Evolutionary conservation across 768 basidiomycete genomes (phyloP).

Genomic region (Boletales sp.): DNA sequence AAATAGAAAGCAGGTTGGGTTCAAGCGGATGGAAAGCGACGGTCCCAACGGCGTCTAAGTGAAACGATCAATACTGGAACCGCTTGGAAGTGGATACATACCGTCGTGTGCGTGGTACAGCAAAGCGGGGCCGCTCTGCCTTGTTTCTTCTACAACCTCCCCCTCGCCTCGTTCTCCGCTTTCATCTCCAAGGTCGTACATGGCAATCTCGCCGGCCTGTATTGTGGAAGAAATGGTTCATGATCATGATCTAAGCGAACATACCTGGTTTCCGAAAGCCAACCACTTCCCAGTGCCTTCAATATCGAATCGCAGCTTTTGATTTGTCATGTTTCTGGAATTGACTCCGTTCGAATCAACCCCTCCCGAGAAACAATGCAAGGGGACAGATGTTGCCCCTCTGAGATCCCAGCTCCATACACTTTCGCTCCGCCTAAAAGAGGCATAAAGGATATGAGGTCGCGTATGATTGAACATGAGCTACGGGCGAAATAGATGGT

Average conservation of each 20-base stretch:
- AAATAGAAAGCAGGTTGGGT: slow-evolving; percentile 57
- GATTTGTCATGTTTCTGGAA: slow-evolving; percentile 52
- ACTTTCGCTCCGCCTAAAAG: slow-evolving; percentile 58
- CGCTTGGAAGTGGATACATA: slow-evolving; percentile 23
- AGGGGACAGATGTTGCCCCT: slow-evolving; percentile 43
- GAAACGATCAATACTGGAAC: background rate
- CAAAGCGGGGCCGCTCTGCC: slow-evolving; percentile 28
- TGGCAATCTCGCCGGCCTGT: slow-evolving; percentile 54
- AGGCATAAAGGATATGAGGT: slow-evolving; percentile 73
- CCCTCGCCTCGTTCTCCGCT: slow-evolving; percentile 1
- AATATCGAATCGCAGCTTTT: slow-evolving; percentile 74
- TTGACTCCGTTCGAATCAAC: background rate
- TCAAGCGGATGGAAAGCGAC: slow-evolving; percentile 68
- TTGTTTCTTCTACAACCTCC: background rate
- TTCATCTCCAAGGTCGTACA: slow-evolving; percentile 51
- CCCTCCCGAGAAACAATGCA: slow-evolving; percentile 32
- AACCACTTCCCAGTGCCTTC: slow-evolving; percentile 65
- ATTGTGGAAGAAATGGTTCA: background rate
- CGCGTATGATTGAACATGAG: slow-evolving; percentile 71
- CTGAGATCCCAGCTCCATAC: slow-evolving; percentile 83
- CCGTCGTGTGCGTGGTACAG: slow-evolving; percentile 56
- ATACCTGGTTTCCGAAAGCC: slow-evolving; percentile 64
- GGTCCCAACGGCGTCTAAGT: slow-evolving; percentile 67
- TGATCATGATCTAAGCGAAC: slow-evolving; percentile 9
- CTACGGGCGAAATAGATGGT: slow-evolving; percentile 31